These are phyloP conservation scores for Candida maris DNA, from an alignment of 805 yeast genomes.

Conservation along the genomic window DNA sequence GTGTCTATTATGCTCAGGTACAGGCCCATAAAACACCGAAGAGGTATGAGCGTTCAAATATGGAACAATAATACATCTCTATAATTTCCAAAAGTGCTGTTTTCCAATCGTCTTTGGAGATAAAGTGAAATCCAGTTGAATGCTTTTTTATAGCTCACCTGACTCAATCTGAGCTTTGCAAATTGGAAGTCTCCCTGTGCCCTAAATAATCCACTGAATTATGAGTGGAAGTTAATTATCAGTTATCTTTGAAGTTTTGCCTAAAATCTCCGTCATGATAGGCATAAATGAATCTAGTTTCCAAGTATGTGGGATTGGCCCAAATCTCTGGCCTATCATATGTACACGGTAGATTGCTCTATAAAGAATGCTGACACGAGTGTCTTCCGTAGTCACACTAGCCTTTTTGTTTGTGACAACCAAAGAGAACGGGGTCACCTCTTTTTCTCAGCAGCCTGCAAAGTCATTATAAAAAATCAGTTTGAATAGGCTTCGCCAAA, in stretches of 20 bases:
- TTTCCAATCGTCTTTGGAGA: background rate
- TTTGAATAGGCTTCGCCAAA: no score
- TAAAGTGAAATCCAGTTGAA: background rate
- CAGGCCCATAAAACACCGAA: conserved; percentile 33
- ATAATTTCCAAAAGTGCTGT: conserved; percentile 2
- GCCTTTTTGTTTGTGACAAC: conserved; percentile 21
- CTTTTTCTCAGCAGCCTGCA: no score
- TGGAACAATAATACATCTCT: conserved; percentile 4
- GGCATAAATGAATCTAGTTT: conserved; percentile 16
- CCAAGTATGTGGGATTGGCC: no score
- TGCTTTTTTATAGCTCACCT: conserved; percentile 5
- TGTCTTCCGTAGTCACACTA: conserved; percentile 25
- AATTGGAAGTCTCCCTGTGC: no score
- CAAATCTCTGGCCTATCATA: conserved; percentile 23
- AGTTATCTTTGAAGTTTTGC: background rate
- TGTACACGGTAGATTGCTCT: conserved; percentile 13
- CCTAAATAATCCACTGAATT: no score
- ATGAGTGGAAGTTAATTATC: no score
- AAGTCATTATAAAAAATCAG: no score
- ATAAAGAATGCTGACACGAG: conserved; percentile 17
- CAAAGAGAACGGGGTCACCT: conserved; percentile 22
- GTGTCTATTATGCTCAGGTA: conserved; percentile 37
- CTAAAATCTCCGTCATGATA: conserved; percentile 9
- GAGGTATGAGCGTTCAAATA: conserved; percentile 23
- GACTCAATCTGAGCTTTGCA: conserved; percentile 2